A percentile compares a stretch with the other conserved stretches of the same genome.
These are phyloP conservation scores for Verruconis gallopava DNA, from an alignment of 2,329 filamentous ascomycete species.

Conservation along the genomic window DNA sequence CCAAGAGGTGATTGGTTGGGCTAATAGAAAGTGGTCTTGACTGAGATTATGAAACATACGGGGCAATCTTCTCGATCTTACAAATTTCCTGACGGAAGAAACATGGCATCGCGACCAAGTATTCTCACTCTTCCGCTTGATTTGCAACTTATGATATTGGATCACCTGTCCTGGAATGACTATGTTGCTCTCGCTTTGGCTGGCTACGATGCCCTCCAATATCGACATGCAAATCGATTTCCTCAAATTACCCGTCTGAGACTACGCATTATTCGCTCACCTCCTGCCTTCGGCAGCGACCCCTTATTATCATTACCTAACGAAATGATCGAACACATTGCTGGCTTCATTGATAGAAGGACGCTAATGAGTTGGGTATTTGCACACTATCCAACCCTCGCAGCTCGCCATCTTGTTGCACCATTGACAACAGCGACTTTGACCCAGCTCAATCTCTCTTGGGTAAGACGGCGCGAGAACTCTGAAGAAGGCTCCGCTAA, in stretches of 20 bases:
- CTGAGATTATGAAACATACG: background rate
- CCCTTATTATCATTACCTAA: slow-evolving; percentile 3
- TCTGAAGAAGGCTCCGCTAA: too few species aligned
- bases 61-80: background rate
- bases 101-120: slow-evolving; percentile 14
- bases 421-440: background rate
- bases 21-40: background rate
- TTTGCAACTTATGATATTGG: slow-evolving; percentile 33
- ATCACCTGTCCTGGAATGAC: slow-evolving; percentile 25
- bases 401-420: background rate
- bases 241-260: slow-evolving; percentile 1
- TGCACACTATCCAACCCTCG: slow-evolving; percentile 5
- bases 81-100: background rate
- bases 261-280: background rate
- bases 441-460: background rate
- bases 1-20: background rate
- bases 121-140: slow-evolving; percentile 33
- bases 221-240: slow-evolving; percentile 4
- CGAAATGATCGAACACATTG: slow-evolving; percentile 9
- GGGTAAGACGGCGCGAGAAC: too few species aligned
- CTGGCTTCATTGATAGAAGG: background rate
- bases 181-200: slow-evolving; percentile 35
- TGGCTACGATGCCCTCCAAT: slow-evolving; percentile 29
- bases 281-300: background rate
- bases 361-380: slow-evolving; percentile 7